Base-by-base conservation (phyloP, 768 basidiomycete species). In the Pulveroboletus sp. region DNA sequence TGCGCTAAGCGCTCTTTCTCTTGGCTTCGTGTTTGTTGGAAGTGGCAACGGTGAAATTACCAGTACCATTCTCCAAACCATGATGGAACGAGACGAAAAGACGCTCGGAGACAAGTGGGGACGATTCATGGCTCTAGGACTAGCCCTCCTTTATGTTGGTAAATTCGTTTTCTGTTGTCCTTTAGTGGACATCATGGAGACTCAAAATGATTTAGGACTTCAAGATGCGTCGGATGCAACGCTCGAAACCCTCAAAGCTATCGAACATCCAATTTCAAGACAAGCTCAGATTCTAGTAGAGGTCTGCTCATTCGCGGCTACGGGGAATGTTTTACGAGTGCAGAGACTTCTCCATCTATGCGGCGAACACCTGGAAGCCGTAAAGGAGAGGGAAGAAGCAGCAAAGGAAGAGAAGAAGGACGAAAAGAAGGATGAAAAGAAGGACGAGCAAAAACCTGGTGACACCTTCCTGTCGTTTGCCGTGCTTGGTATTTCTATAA, bases 11-110 rank as follows among this genome's bases (percentile, higher is more conserved):
- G 84, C 94, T 0, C 75, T 99, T 14, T 83, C 95, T 0, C 78
- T 97, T 9, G 95, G 95, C 1, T 95, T 97, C 69, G 84, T 97
- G 46, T 96, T 92, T 60, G 93, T 95, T 21, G 95, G 95, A 15
- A 93, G 93, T 61, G 91, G 86, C 43, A 88, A 97, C 57, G 93
- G 93, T 6, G 96, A 99, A 56, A 83, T 96, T 14, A 86, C 92
- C 8, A 82, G 83, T 50, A 83, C 86, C 0, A 93, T 99, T 49
- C 72, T 97, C 63, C 93, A 95, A 71, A 86, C 89, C 3, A 66
- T 99, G 62, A 90, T 94, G 89, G 92, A 95, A 66, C 71, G 81
- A 31, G 81, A 79, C 1, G 85, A 85, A 49, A 80, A 80, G 53
- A 80, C 83, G 18, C 71, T 98, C 8, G 83, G 85, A 51, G 93